Conservation (phyloP, 352 stramenopile genomes). For the Phytophthora rubi region DNA sequence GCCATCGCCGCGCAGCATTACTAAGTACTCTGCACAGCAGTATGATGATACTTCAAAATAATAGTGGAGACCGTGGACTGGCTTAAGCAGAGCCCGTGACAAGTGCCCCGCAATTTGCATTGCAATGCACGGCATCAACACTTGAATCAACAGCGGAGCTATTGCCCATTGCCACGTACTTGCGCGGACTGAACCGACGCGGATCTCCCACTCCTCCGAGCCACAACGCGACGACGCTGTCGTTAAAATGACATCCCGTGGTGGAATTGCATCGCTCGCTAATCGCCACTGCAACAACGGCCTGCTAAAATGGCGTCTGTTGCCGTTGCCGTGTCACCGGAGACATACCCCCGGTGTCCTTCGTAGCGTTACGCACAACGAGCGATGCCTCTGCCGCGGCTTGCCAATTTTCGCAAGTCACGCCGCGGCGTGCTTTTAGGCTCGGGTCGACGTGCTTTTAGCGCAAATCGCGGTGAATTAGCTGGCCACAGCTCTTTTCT, state of each 20-base stretch:
- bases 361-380: slow-evolving; percentile 6
- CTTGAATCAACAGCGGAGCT: not conserved
- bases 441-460: slow-evolving; percentile 19
- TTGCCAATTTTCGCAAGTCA: too few relatives aligned
- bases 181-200: slow-evolving; percentile 21
- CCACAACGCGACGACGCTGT: slow-evolving; percentile 29
- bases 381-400: not conserved
- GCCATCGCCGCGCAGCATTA: not conserved
- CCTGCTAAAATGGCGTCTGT: not conserved
- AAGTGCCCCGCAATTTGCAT: slow-evolving; percentile 1
- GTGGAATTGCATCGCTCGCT: not conserved
- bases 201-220: slow-evolving; percentile 13
- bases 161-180: slow-evolving; percentile 9
- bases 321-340: not conserved
- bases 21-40: not conserved
- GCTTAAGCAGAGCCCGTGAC: slow-evolving; percentile 4
- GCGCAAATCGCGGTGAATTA: slow-evolving; percentile 33
- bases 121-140: not conserved
- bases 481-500: slow-evolving; percentile 14
- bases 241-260: slow-evolving; percentile 22
- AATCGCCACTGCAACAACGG: not conserved
- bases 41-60: not conserved
- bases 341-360: slow-evolving; percentile 6
- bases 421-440: slow-evolving; percentile 14
- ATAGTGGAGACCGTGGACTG: slow-evolving; percentile 10